A percentile compares a stretch with the other conserved stretches of the same genome.
These are phyloP conservation scores for Metschnikowia lochheadii DNA, from an alignment of 805 yeast genomes.

Conservation along the genomic window DNA sequence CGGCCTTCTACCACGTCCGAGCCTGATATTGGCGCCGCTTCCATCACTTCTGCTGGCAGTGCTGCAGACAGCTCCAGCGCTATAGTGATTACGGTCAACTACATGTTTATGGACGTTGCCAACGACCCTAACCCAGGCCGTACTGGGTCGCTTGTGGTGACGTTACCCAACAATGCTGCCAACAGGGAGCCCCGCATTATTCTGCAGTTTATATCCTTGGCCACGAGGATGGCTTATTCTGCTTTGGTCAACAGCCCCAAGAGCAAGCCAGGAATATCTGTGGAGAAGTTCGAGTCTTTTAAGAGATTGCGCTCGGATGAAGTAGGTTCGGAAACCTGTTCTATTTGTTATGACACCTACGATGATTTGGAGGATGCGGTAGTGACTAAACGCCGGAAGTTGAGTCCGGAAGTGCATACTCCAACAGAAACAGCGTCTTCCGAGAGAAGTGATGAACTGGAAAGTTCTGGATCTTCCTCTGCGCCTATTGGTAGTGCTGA, in stretches of 20 bases:
- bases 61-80: slow-evolving; percentile 26
- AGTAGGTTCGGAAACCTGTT: slow-evolving; percentile 40
- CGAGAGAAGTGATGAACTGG: slow-evolving; percentile 3
- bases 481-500: neutral
- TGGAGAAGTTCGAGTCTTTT: slow-evolving; percentile 49
- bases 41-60: slow-evolving; percentile 6
- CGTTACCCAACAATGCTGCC: slow-evolving; percentile 62
- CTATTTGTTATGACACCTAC: slow-evolving; percentile 62
- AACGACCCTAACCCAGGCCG: slow-evolving; percentile 37
- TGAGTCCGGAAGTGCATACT: slow-evolving; percentile 10
- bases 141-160: slow-evolving; percentile 57
- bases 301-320: slow-evolving; percentile 29
- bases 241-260: slow-evolving; percentile 52
- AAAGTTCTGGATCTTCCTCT: neutral
- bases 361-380: slow-evolving; percentile 8
- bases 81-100: slow-evolving; percentile 41
- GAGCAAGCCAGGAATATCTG: slow-evolving; percentile 49
- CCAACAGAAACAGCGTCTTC: slow-evolving; percentile 12
- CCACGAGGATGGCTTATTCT: slow-evolving; percentile 65
- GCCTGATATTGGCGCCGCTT: slow-evolving; percentile 5
- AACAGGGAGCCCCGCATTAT: slow-evolving; percentile 58
- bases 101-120: slow-evolving; percentile 39
- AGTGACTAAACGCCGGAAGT: slow-evolving; percentile 13
- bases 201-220: slow-evolving; percentile 58
- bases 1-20: slow-evolving; percentile 4